Percentiles rank a stretch among this genome's conserved stretches.
These are phyloP conservation scores for Sugiyamaella sp. DNA, from an alignment of 1,139 yeast species.

Conservation along the genomic window DNA sequence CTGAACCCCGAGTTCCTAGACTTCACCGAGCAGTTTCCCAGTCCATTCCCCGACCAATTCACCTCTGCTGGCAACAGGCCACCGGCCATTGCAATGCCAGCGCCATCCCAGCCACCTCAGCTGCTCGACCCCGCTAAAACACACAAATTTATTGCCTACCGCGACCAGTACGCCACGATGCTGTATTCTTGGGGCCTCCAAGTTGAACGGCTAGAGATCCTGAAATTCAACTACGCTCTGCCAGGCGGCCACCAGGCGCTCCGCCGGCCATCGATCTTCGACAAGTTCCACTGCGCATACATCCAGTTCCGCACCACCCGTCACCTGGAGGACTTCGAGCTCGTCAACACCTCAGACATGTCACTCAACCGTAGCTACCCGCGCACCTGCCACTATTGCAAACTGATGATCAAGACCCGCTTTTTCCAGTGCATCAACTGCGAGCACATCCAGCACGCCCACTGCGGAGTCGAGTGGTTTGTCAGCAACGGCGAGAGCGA, in stretches of 20 bases:
- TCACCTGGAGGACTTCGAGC: slow-evolving; percentile 27
- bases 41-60: slow-evolving; percentile 1
- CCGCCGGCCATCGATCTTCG: slow-evolving; percentile 22
- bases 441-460: slow-evolving; percentile 76
- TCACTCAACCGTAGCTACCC: slow-evolving; percentile 25
- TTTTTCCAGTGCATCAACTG: slow-evolving; percentile 72
- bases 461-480: slow-evolving; percentile 89
- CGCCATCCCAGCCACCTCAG: slow-evolving; percentile 27
- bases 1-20: slow-evolving; percentile 60
- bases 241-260: slow-evolving; percentile 16
- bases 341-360: slow-evolving; percentile 25
- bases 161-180: slow-evolving; percentile 79
- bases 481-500: slow-evolving; percentile 50
- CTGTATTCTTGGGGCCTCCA: slow-evolving; percentile 84
- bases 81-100: slow-evolving; percentile 5
- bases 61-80: slow-evolving; percentile 2
- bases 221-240: slow-evolving; percentile 62
- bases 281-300: slow-evolving; percentile 30
- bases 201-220: slow-evolving; percentile 70
- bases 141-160: slow-evolving; percentile 52
- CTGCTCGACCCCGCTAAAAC: slow-evolving; percentile 54
- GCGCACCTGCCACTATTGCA: slow-evolving; percentile 62
- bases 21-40: slow-evolving; percentile 10
- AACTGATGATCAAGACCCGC: slow-evolving; percentile 59
- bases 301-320: slow-evolving; percentile 41